phyloP scores from a whole-genome alignment of 306 rosid species.

The Fagus sylvatica region DNA sequence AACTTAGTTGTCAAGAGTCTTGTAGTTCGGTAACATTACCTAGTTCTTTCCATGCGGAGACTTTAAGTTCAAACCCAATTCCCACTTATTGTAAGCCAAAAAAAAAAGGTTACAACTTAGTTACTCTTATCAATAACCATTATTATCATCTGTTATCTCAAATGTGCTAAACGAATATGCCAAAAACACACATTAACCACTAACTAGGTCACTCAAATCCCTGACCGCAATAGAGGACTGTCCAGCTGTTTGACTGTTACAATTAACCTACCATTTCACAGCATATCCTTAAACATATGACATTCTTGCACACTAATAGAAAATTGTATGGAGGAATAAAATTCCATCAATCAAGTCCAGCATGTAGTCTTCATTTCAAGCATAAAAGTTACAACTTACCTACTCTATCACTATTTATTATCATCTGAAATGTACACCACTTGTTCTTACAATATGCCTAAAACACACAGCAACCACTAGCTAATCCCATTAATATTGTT shows the following conservation, averaged over 20 bases:
- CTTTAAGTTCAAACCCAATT: too few species aligned
- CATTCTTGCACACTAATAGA: neutral
- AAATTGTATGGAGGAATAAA: neutral
- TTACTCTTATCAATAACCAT: neutral
- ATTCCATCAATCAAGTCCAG: neutral
- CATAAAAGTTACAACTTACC: slow-evolving; percentile 36
- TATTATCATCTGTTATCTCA: too few species aligned
- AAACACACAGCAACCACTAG: too few species aligned
- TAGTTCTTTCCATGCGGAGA: too few species aligned
- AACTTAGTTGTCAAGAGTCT: too few species aligned
- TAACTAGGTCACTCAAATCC: neutral
- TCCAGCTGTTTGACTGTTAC: neutral
- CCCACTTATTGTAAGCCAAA: too few species aligned
- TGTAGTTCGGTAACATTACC: too few species aligned
- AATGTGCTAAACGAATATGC: neutral
- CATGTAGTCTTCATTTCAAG: neutral
- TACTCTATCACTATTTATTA: too few species aligned
- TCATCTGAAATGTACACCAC: too few species aligned
- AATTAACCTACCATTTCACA: neutral
- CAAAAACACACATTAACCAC: neutral
- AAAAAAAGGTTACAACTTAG: neutral
- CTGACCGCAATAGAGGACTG: too few species aligned
- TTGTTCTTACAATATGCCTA: too few species aligned
- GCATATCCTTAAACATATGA: neutral
- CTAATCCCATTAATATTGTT: neutral